Base-by-base conservation (phyloP, 202 grass and related monocot species). In the Alloteropsis angusta region DNA sequence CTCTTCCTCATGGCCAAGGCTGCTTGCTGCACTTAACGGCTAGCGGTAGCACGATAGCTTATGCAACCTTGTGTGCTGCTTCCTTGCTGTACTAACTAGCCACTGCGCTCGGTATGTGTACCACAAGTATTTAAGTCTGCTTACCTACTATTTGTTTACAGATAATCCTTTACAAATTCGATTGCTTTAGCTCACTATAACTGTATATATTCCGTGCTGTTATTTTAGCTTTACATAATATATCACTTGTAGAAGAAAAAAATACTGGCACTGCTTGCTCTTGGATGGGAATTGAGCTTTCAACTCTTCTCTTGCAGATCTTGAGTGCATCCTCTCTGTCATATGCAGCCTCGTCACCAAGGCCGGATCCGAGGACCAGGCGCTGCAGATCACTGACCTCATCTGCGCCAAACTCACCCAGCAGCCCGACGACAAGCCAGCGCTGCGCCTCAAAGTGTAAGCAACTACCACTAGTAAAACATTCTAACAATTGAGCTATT, bases 271-370 rank as follows among this genome's bases (percentile, higher is more conserved):
- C 48, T 52, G 18, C 30, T 12, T 5, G 5, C 54, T n/a, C 12
- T 32, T 0, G 5, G 0, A 9, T 57, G 54, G 10, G 8, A 23
- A 42, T 47, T 7, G 10, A 61, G 57, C 38, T 23, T 39, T 62
- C 7, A 28, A 60, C 68, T 53, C 48, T 21, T 46, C 5, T 32
- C 23, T 22, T 34, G 41, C 42, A 97, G 96, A 99, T 87, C 90
- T 99, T 45, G 96, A 96, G 87, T 96, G 88, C 63, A 39, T 91
- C 72, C 86, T 95, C 5, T 88, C 89, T 21, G 77, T 99, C 72
- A 93, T 89, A 71, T 99, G 90, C 64, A 95, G 75, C 81, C 79
- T 99, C 63, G 90, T 99, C 56, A 95, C 92, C 25, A 93, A 86
- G 83, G 86, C 84, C 4, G 54, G 61, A 70, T 89, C 88, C 42